Evolutionary conservation across 148 eudicot species (phyloP).

Genomic region (Vaccinium corymbosum): DNA sequence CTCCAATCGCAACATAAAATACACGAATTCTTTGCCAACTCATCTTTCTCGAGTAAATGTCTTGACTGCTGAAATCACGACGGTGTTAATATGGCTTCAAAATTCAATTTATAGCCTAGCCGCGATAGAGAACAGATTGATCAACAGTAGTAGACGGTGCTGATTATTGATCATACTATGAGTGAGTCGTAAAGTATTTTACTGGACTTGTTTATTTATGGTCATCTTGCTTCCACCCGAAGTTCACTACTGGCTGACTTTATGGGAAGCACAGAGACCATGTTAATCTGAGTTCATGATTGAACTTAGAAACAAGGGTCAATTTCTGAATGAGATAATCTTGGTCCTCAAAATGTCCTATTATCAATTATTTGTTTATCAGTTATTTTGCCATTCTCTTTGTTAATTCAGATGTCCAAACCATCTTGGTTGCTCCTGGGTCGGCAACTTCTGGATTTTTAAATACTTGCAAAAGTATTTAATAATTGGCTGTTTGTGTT

Average conservation of each 20-base stretch:
- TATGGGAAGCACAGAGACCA: not conserved
- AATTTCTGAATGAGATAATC: not conserved
- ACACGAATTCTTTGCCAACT: not conserved
- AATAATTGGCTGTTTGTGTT: not conserved
- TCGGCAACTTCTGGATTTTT: not conserved
- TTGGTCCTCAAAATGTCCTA: not conserved
- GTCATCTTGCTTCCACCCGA: not conserved
- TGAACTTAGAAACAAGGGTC: not conserved
- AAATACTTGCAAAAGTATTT: not conserved
- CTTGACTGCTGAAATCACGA: not conserved
- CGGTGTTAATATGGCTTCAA: not conserved
- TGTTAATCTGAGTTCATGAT: not conserved
- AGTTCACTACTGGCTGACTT: not conserved
- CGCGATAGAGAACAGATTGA: not conserved
- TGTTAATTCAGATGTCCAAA: not conserved
- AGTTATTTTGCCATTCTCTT: not conserved
- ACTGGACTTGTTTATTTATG: not conserved
- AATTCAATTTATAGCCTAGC: not conserved
- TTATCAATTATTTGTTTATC: not conserved
- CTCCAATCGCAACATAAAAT: not conserved
- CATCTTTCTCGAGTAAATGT: constrained; percentile 2
- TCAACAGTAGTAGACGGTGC: not conserved
- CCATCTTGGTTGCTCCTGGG: not conserved
- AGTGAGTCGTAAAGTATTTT: not conserved
- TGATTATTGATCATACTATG: not conserved